Evolutionary conservation across 2,329 filamentous ascomycete species (phyloP), one percentile per base, ranked within the genome.

Genomic region (Penicillium sp.): DNA sequence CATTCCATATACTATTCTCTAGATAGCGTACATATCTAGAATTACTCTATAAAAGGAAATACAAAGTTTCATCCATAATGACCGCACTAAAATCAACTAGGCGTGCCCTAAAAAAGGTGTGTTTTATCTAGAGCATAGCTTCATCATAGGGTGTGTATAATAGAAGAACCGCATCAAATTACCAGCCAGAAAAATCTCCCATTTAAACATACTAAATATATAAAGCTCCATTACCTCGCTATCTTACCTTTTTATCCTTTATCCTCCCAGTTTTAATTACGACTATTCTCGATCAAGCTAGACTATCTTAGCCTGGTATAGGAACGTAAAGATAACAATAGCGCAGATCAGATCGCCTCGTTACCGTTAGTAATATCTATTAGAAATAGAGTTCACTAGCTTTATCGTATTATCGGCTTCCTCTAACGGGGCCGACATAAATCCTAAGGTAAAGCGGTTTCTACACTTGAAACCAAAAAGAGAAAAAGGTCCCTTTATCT

Each of bases 281-380:
- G 26, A 48, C 44, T 48, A 34, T 42, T 23, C 45, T 38, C 4
- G 34, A 53, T 53, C 16, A 47, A 53, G 44, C 29, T 53, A 53
- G 51, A 39, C 36, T 32, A 6, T 23, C 32, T 44, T 4, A 35
- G 6, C 32, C 10, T 14, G 6, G 39, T 43, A 53, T 11, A 48
- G 44, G 29, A 38, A 36, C 39, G 29, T 26, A 53, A 53, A 48
- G 11, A 48, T 53, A 32, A 48, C 32, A 53, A 38, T 13, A 48
- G 51, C 26, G 44, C 16, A 48, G 9, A 23, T 32, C 26, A 29
- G n/a, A 30, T 38, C 16, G 34, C 34, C 34, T 43, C 40, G n/a
- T 38, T 38, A 47, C 44, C 16, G 26, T 47, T 8, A 47, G 32
- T 19, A 45, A 29, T 10, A 36, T 27, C 39, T 4, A 30, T 7